These are phyloP conservation scores for Ploettnerulaceae sp. DNA, from an alignment of 2,329 filamentous ascomycete species.

Conservation along the genomic window DNA sequence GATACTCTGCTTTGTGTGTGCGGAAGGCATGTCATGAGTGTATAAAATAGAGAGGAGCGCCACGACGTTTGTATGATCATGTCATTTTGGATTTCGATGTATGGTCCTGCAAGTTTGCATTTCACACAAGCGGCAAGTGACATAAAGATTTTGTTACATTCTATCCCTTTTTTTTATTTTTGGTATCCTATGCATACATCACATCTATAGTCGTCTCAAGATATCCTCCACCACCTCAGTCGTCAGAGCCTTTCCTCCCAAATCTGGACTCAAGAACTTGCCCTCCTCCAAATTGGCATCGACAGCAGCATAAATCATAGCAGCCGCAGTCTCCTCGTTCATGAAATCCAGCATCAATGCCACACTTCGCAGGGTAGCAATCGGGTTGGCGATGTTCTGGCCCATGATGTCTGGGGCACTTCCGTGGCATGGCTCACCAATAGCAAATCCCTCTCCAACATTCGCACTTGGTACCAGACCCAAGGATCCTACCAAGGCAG, in stretches of 20 bases:
- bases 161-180: not conserved
- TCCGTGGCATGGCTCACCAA: constrained; percentile 97
- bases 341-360: constrained; percentile 97
- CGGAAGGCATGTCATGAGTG: not conserved
- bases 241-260: constrained; percentile 83
- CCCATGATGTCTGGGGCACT: constrained; percentile 95
- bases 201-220: constrained; percentile 66
- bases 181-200: constrained; percentile 4
- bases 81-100: not conserved
- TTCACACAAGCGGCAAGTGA: too few relatives aligned
- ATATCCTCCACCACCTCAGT: constrained; percentile 85
- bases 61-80: constrained; percentile 4
- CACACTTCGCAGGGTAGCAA: constrained; percentile 86
- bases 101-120: too few relatives aligned
- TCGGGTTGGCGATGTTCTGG: constrained; percentile 88
- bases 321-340: constrained; percentile 79
- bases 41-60: not conserved
- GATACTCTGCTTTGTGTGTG: constrained; percentile 1
- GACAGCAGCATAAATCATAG: constrained; percentile 84
- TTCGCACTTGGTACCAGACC: constrained; percentile 94
- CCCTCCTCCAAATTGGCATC: constrained; percentile 86
- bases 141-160: too few relatives aligned
- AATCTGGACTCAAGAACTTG: constrained; percentile 77
- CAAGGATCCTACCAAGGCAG: constrained; percentile 84
- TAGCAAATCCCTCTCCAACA: constrained; percentile 89